Evolutionary conservation across 352 stramenopile species (phyloP), one percentile per base, ranked within the genome.

Genomic region (Phytophthora nicotianae): DNA sequence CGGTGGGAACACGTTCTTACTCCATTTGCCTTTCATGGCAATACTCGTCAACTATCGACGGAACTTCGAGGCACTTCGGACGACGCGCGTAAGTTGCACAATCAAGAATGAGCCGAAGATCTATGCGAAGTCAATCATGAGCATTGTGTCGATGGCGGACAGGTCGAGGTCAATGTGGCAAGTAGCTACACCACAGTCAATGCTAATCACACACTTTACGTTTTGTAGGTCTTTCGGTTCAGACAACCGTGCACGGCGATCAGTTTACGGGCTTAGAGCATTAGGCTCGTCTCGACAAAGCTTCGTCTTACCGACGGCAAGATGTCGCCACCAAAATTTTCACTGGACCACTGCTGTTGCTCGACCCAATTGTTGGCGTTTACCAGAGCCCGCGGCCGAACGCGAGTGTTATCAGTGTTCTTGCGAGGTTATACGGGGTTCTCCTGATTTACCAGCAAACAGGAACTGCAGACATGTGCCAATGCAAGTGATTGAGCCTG

Each of bases 1-100:
- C 21, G 62, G 57, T n/a, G 64, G 65, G 51, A 74, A 74, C n/a
- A 70, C 68, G 40, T 62, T 65, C 53, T 58, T 74, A 27, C 62
- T 74, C 65, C 66, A 74, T 2, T 56, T 26, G 16, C 17, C 13
- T 21, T 59, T 70, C 64, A 77, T 71, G 32, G 26, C 10, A 10
- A 7, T 7, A 13, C 4, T 16, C 11, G 6, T 35, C 16, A 38
- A 3, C 2, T 38, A 17, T 38, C 19, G 7, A 43, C 40, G n/a
- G 20, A 37, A 41, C 26, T 40, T 13, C 43, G 23, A 37, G 8
- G 14, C 9, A 19, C 23, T 26, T 47, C 32, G 13, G 24, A 11
- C 17, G 29, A 17, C n/a, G 19, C 3, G 20, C 16, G 56, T 48
- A 52, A 56, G 46, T 70, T 66, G 26, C 26, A 49, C 24, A 66